Evolutionary conservation across 805 yeast species (phyloP).

Genomic region (Metschnikowia corniflorae): DNA sequence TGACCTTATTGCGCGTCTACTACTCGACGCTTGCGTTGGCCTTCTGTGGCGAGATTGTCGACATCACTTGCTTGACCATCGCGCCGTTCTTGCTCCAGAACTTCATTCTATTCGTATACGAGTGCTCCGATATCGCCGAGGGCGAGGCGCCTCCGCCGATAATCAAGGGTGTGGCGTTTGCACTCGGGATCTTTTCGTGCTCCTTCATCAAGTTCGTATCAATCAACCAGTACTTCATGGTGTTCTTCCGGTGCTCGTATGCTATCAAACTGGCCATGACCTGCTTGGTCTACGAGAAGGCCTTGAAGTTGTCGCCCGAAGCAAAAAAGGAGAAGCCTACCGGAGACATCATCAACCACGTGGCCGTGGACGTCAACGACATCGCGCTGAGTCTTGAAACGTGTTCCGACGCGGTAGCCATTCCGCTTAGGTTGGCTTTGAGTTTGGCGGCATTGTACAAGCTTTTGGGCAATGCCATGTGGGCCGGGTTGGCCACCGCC

Average conservation of each 20-base stretch:
- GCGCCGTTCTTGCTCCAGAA: slow-evolving; percentile 30
- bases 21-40: slow-evolving; percentile 7
- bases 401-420: slow-evolving; percentile 44
- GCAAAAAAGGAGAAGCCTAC: slow-evolving; percentile 58
- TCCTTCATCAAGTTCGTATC: slow-evolving; percentile 20
- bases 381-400: slow-evolving; percentile 52
- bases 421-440: slow-evolving; percentile 51
- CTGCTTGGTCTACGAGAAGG: slow-evolving; percentile 66
- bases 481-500: slow-evolving; percentile 55
- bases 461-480: slow-evolving; percentile 54
- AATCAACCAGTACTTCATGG: slow-evolving; percentile 19
- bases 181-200: slow-evolving; percentile 60
- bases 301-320: slow-evolving; percentile 63
- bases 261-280: slow-evolving; percentile 47
- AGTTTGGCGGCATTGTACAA: slow-evolving; percentile 53
- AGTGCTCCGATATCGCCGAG: slow-evolving; percentile 9
- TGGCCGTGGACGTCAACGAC: slow-evolving; percentile 71
- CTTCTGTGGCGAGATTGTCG: slow-evolving; percentile 21
- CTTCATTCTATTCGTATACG: slow-evolving; percentile 26
- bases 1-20: slow-evolving; percentile 17
- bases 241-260: slow-evolving; percentile 19
- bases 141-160: slow-evolving; percentile 13
- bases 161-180: slow-evolving; percentile 75
- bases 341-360: slow-evolving; percentile 76
- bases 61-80: slow-evolving; percentile 20